These are phyloP conservation scores for Hysterium pulicare DNA, from an alignment of 2,329 filamentous ascomycete genomes.

Conservation along the genomic window DNA sequence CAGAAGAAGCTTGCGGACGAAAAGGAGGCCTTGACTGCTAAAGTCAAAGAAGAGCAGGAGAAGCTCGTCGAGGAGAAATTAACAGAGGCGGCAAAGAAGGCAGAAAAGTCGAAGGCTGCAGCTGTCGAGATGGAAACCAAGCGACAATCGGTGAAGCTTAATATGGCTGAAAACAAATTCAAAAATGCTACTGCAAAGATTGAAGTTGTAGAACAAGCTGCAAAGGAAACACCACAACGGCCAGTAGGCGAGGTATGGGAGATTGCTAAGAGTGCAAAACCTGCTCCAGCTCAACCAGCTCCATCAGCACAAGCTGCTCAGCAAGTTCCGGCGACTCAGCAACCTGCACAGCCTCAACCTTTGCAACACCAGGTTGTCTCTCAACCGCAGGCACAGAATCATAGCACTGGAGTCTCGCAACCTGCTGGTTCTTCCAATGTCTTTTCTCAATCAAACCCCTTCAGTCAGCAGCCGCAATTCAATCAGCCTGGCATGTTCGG, in stretches of 20 bases:
- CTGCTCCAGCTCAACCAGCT: constrained; percentile 14
- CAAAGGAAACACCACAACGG: constrained; percentile 77
- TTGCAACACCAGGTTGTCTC: not conserved
- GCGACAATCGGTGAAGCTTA: constrained; percentile 70
- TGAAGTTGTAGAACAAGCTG: constrained; percentile 74
- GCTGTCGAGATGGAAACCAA: constrained; percentile 69
- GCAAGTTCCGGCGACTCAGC: constrained; percentile 6
- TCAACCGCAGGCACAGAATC: not conserved
- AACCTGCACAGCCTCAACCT: constrained; percentile 11
- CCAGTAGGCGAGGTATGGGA: constrained; percentile 86
- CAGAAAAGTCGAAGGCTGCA: constrained; percentile 52
- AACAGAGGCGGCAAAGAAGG: constrained; percentile 38
- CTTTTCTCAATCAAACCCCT: constrained; percentile 6
- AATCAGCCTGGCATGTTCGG: constrained; percentile 4
- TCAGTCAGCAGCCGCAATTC: constrained; percentile 8
- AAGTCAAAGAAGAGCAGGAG: constrained; percentile 33
- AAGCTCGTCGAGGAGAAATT: constrained; percentile 14
- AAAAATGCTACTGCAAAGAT: constrained; percentile 67
- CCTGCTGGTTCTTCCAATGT: constrained; percentile 7
- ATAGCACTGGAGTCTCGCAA: not conserved
- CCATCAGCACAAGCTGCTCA: constrained; percentile 4
- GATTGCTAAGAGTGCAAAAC: constrained; percentile 66
- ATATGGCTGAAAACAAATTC: constrained; percentile 71
- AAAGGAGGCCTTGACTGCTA: constrained; percentile 31
- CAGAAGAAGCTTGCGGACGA: constrained; percentile 45